phyloP scores from a whole-genome alignment of 2,329 filamentous ascomycete genomes.

The Capronia americana region DNA sequence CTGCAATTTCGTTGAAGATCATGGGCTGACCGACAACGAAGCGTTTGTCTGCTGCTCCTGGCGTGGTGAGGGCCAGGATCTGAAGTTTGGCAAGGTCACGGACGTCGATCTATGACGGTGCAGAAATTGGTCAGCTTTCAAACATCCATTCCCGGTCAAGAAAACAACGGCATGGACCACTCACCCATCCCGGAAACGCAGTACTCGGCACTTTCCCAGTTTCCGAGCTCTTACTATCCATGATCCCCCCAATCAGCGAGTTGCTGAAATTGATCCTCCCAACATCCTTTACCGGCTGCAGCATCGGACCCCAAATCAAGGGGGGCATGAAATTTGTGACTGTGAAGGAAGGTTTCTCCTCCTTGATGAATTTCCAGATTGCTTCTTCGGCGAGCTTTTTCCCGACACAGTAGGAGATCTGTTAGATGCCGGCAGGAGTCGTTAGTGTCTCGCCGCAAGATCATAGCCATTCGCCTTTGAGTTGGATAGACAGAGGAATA shows the following conservation, averaged over 20 bases:
- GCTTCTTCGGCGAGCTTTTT: conserved; percentile 71
- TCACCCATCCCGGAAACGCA: conserved; percentile 28
- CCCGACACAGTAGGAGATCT: conserved; percentile 54
- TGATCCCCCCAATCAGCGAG: conserved; percentile 63
- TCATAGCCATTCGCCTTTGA: background rate
- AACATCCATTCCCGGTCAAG: background rate
- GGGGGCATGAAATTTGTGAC: conserved; percentile 68
- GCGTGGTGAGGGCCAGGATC: conserved; percentile 53
- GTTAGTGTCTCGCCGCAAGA: background rate
- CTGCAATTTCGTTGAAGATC: conserved; percentile 33
- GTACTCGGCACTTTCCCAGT: conserved; percentile 27
- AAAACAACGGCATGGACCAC: background rate
- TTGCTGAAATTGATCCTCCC: conserved; percentile 77
- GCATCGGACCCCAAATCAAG: conserved; percentile 67
- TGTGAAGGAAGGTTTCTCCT: conserved; percentile 63
- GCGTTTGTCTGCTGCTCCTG: conserved; percentile 52
- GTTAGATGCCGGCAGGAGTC: background rate
- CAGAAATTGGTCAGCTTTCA: conserved; percentile 53
- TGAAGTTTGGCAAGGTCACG: conserved; percentile 57
- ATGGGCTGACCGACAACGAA: conserved; percentile 47
- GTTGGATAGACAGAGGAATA: background rate
- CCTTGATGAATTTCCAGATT: conserved; percentile 67
- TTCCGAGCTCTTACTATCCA: conserved; percentile 27
- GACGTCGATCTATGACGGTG: conserved; percentile 64
- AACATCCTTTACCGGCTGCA: conserved; percentile 67